Evolutionary conservation across 208 protist species (phyloP).

Genomic region (Leishmania lainsoni): DNA sequence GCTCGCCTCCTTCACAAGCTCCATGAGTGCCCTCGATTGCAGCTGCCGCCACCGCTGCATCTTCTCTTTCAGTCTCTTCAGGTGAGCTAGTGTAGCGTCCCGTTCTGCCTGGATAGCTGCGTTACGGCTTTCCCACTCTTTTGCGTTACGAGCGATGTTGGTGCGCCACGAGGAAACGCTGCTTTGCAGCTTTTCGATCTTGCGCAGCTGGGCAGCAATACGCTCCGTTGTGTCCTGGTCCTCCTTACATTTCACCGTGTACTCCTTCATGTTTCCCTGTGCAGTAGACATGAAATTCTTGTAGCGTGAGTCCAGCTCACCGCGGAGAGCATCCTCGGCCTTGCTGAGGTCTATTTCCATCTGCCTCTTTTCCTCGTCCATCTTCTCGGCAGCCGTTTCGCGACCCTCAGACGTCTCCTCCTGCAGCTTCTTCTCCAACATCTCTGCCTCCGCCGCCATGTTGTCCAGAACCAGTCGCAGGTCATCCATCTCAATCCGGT

Average conservation of each 20-base stretch:
- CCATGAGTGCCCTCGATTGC: slow-evolving; percentile 82
- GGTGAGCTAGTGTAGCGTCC: slow-evolving; percentile 90
- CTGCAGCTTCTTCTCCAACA: slow-evolving; percentile 88
- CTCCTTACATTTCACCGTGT: slow-evolving; percentile 95
- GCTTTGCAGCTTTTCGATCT: slow-evolving; percentile 95
- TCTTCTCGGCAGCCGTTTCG: slow-evolving; percentile 92
- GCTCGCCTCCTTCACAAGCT: slow-evolving; percentile 92
- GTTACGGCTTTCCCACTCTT: slow-evolving; percentile 94
- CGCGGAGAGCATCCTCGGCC: slow-evolving; percentile 65
- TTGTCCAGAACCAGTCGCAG: slow-evolving; percentile 91
- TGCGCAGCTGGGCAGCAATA: slow-evolving; percentile 90
- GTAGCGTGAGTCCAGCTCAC: slow-evolving; percentile 85
- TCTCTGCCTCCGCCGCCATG: slow-evolving; percentile 87
- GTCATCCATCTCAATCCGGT: slow-evolving; percentile 82
- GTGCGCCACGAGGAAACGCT: slow-evolving; percentile 90
- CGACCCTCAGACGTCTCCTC: slow-evolving; percentile 85
- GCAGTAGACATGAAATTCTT: slow-evolving; percentile 92
- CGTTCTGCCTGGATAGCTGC: slow-evolving; percentile 89
- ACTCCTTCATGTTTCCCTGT: slow-evolving; percentile 95
- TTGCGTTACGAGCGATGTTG: slow-evolving; percentile 88
- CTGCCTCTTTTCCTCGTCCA: slow-evolving; percentile 91
- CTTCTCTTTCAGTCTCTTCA: slow-evolving; percentile 93
- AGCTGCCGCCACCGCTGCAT: slow-evolving; percentile 93
- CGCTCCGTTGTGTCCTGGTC: slow-evolving; percentile 91
- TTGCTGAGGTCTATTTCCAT: slow-evolving; percentile 83